Percentiles rank a stretch among this genome's conserved stretches.
Evolutionary conservation across 148 eudicot species (phyloP).

Genomic region (Nepenthes gracilis): DNA sequence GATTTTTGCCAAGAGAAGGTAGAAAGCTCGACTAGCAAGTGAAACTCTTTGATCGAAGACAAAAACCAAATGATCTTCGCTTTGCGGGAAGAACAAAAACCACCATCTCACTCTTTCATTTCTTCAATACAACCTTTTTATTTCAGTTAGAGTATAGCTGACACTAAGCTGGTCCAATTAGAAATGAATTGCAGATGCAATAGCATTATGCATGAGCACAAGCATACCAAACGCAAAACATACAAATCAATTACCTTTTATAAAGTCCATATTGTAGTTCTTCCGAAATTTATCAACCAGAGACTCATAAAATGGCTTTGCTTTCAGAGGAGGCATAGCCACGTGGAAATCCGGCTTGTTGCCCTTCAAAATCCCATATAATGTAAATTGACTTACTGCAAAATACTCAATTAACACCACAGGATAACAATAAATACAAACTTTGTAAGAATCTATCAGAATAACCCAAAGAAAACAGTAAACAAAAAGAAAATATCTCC

Average conservation of each 20-base stretch:
- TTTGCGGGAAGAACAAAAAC: too few species aligned
- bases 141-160: too few species aligned
- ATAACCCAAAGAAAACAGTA: not conserved
- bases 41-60: too few species aligned
- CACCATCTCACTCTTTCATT: too few species aligned
- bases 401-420: slow-evolving; percentile 11
- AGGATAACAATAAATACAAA: not conserved
- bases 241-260: slow-evolving; percentile 52
- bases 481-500: not conserved
- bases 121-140: too few species aligned
- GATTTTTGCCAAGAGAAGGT: too few species aligned
- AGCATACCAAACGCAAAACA: not conserved
- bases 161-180: too few species aligned
- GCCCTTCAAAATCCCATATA: slow-evolving; percentile 92
- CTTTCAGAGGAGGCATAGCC: slow-evolving; percentile 88
- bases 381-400: slow-evolving; percentile 95
- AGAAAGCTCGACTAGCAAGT: too few species aligned
- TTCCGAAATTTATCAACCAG: slow-evolving; percentile 64
- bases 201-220: not conserved
- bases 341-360: slow-evolving; percentile 99
- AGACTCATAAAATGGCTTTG: slow-evolving; percentile 77
- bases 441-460: not conserved
- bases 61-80: too few species aligned
- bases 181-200: too few species aligned
- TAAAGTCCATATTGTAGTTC: slow-evolving; percentile 46